Evolutionary conservation across 495 filamentous ascomycete genomes (phyloP).

Genomic region (Xylaria venustula): DNA sequence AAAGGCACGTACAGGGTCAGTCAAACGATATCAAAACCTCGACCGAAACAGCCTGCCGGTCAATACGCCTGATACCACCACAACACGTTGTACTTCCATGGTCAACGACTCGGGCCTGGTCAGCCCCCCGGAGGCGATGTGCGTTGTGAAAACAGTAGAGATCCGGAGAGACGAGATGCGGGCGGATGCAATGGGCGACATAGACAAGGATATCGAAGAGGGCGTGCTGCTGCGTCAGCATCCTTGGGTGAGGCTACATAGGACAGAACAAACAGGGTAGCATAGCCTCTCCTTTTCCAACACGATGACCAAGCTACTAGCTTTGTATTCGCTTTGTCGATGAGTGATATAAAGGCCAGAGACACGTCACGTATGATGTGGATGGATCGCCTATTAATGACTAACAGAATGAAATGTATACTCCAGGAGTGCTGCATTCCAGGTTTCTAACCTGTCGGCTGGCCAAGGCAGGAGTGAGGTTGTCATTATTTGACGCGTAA

Average conservation of each 20-base stretch:
- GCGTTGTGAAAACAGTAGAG: constrained; percentile 3
- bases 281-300: not conserved
- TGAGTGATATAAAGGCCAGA: no score
- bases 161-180: constrained; percentile 3
- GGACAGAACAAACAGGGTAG: not conserved
- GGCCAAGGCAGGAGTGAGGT: no score
- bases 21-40: constrained; percentile 8
- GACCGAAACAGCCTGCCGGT: constrained; percentile 1
- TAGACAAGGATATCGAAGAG: not conserved
- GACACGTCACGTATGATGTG: no score
- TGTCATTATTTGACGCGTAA: no score
- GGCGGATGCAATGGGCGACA: not conserved
- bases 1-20: not conserved
- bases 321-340: not conserved
- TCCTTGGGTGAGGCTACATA: not conserved
- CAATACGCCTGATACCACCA: not conserved
- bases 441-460: no score
- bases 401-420: no score
- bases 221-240: constrained; percentile 8
- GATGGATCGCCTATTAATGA: no score
- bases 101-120: not conserved
- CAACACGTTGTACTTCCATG: not conserved
- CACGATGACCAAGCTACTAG: not conserved
- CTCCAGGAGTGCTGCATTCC: no score
- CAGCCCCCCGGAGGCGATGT: not conserved